These are phyloP conservation scores for Vigna trinervia DNA, from an alignment of 306 rosid species.

Conservation along the genomic window DNA sequence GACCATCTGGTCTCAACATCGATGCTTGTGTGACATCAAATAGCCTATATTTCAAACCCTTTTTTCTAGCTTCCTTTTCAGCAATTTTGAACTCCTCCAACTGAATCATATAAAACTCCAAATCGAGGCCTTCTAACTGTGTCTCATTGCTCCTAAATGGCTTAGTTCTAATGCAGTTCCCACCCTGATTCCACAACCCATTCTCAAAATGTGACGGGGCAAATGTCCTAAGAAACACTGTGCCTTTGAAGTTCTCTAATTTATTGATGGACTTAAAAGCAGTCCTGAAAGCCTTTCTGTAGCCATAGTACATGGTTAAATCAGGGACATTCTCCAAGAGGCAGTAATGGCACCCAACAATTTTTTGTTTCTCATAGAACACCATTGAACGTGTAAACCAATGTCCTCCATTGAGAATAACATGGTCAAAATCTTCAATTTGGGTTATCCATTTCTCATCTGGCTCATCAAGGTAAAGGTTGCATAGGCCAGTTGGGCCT, in stretches of 20 bases:
- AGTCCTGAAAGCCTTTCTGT: constrained; percentile 67
- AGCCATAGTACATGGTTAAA: constrained; percentile 72
- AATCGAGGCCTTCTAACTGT: constrained; percentile 57
- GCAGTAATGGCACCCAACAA: constrained; percentile 80
- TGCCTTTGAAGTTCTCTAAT: constrained; percentile 64
- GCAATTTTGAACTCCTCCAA: constrained; percentile 76
- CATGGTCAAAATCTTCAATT: constrained; percentile 62
- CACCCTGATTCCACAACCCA: constrained; percentile 85
- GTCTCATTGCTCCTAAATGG: constrained; percentile 80
- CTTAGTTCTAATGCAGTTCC: constrained; percentile 70
- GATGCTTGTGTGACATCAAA: constrained; percentile 72
- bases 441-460: constrained; percentile 74
- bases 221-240: constrained; percentile 68
- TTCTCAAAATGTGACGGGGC: constrained; percentile 87
- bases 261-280: constrained; percentile 71
- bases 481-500: constrained; percentile 56
- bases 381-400: constrained; percentile 76
- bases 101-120: constrained; percentile 82
- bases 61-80: constrained; percentile 63
- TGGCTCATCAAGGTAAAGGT: constrained; percentile 77
- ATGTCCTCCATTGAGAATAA: constrained; percentile 78
- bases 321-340: constrained; percentile 63
- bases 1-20: constrained; percentile 89
- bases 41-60: constrained; percentile 65
- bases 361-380: constrained; percentile 56